These are phyloP conservation scores for Ogataea trehalophila DNA, from an alignment of 805 yeast species.

Conservation along the genomic window DNA sequence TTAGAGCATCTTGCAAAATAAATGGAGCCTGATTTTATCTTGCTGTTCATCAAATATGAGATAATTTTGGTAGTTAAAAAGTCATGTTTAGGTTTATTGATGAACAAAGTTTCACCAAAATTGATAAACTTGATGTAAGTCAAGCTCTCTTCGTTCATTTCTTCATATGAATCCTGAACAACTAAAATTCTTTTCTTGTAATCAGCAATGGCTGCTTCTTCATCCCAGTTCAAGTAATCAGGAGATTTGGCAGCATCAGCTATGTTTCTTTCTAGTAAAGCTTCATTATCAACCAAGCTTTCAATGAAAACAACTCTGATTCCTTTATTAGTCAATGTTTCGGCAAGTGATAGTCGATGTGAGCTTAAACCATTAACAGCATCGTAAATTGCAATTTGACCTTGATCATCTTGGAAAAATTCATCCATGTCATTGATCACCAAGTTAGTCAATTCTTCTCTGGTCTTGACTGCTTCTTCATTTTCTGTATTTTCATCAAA, in stretches of 20 bases:
- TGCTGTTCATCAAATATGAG: slow-evolving; percentile 85
- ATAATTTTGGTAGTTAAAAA: slow-evolving; percentile 88
- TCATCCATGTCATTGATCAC: slow-evolving; percentile 65
- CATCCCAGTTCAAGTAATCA: slow-evolving; percentile 76
- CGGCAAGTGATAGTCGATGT: slow-evolving; percentile 57
- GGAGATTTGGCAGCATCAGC: slow-evolving; percentile 83
- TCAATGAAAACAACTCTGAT: slow-evolving; percentile 86
- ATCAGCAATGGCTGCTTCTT: slow-evolving; percentile 68
- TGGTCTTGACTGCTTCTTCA: slow-evolving; percentile 43
- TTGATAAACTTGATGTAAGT: slow-evolving; percentile 83
- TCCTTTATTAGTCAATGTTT: slow-evolving; percentile 47
- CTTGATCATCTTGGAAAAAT: slow-evolving; percentile 71
- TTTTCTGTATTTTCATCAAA: slow-evolving; percentile 50
- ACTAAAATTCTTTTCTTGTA: slow-evolving; percentile 67
- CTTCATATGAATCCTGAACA: slow-evolving; percentile 68
- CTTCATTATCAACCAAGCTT: slow-evolving; percentile 70
- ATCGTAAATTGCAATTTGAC: slow-evolving; percentile 95
- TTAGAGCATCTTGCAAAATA: slow-evolving; percentile 82
- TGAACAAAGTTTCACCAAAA: slow-evolving; percentile 79
- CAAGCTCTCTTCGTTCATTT: slow-evolving; percentile 55
- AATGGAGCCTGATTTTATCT: slow-evolving; percentile 84
- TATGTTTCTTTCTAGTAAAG: slow-evolving; percentile 68
- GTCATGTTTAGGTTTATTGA: slow-evolving; percentile 80
- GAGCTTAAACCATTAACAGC: slow-evolving; percentile 82
- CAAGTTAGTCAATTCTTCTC: slow-evolving; percentile 53